Base-by-base conservation (phyloP, 257 asterid genomes). In the Marsdenia floribunda region DNA sequence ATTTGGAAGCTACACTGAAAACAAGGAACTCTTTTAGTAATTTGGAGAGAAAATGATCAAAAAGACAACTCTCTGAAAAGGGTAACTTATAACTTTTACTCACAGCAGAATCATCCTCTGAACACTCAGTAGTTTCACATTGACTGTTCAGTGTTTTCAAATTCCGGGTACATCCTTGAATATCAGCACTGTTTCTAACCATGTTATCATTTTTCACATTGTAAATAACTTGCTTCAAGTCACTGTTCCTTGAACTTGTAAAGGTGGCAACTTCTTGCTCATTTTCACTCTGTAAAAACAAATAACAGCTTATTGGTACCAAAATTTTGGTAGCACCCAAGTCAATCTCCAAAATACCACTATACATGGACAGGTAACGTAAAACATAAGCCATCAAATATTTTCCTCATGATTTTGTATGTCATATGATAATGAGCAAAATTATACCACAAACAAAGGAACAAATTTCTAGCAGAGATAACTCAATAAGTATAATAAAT, bases 71-170 rank as follows among this genome's bases (percentile, higher is more conserved):
- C 63, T 42, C 22, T 74, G 50, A 68, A 19, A 33, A 61, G 60
- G 57, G 21, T 16, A 72, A 59, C 60, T 76, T 37, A 61, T 44
- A 79, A 76, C 70, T 65, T 46, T 76, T 73, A 84, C 96, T 91
- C 81, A 93, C 98, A 77, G 88, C 86, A 78, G 96, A 90, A 71
- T 91, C 93, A 75, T 91, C 96, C 86, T 90, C 97, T 33, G 96
- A 93, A 83, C 86, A 82, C 79, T 86, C 89, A 70, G 73, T 73
- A 53, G 79, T 84, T 84, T 80, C 85, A 80, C 79, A 81, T 72
- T 22, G 80, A 59, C 16, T 50, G 40, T 18, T 75, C 40, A 76
- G 73, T 33, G 55, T 70, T 76, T 82, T 81, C 21, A 80, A 79
- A 75, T 76, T 79, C 82, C 71, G 84, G n/a, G 58, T 57, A 52